Conservation (phyloP, 2,329 filamentous ascomycete genomes). For the Nectriaceae sp. region DNA sequence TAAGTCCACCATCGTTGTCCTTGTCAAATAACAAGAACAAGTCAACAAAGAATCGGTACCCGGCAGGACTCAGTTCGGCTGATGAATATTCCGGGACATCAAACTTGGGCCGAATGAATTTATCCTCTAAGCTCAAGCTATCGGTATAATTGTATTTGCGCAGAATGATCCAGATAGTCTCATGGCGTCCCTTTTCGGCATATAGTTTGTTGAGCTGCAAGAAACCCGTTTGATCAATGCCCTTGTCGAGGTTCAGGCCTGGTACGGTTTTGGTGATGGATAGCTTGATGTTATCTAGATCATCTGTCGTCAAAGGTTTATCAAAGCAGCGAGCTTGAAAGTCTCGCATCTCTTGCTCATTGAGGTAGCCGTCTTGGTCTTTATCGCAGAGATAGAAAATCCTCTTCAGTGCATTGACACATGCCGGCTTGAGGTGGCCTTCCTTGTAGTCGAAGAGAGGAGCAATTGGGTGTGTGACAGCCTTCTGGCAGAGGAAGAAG, state of each 20-base stretch:
- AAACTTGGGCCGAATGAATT: constrained; percentile 88
- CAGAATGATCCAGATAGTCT: constrained; percentile 97
- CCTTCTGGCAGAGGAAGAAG: constrained; percentile 97
- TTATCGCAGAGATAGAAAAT: constrained; percentile 97
- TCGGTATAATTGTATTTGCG: constrained; percentile 96
- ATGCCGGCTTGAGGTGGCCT: constrained; percentile 80
- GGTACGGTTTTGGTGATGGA: constrained; percentile 74
- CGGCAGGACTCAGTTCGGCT: constrained; percentile 88
- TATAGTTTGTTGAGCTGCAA: constrained; percentile 93
- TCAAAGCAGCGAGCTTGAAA: constrained; percentile 94
- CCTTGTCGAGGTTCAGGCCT: constrained; percentile 62
- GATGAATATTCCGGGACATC: constrained; percentile 92
- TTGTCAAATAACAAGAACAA: constrained; percentile 94
- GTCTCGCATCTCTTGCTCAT: constrained; percentile 84
- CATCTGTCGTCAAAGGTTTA: constrained; percentile 77
- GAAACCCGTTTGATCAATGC: constrained; percentile 83
- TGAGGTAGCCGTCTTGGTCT: constrained; percentile 91
- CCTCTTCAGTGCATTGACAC: constrained; percentile 80
- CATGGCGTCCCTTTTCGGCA: constrained; percentile 94
- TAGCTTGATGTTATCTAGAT: constrained; percentile 87
- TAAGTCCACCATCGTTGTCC: constrained; percentile 94
- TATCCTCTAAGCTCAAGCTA: constrained; percentile 87
- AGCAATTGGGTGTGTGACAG: constrained; percentile 94
- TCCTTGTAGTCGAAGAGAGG: constrained; percentile 98
- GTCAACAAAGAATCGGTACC: constrained; percentile 97